These are phyloP conservation scores for Suhomyces prunicola DNA, from an alignment of 805 yeast species.

Conservation along the genomic window DNA sequence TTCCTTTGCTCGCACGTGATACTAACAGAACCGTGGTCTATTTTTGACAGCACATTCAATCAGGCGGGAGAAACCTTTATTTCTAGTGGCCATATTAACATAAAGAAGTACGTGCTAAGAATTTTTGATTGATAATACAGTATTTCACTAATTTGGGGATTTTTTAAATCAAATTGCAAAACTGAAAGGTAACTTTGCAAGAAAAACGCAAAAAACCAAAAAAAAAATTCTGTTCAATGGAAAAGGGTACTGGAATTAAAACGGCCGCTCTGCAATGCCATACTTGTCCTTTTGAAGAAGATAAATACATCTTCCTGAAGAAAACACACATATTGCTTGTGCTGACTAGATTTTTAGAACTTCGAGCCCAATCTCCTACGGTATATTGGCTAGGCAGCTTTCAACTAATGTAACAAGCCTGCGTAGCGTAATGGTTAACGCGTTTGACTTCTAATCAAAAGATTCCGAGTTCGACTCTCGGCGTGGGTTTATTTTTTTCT, in stretches of 20 bases:
- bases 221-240: background rate
- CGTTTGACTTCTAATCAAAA: conserved; percentile 66
- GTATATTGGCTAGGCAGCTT: no score
- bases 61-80: background rate
- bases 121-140: no score
- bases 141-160: no score
- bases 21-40: background rate
- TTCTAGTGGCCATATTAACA: background rate
- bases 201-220: background rate
- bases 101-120: background rate
- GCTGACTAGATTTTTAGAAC: no score
- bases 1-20: background rate
- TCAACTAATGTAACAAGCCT: conserved; percentile 26
- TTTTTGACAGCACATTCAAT: background rate
- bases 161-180: background rate
- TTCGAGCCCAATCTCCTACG: no score
- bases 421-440: conserved; percentile 67
- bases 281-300: no score
- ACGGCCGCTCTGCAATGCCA: no score
- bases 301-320: no score
- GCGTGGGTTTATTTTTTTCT: conserved; percentile 30
- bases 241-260: background rate
- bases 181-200: background rate
- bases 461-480: conserved; percentile 65
- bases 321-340: no score